These are phyloP conservation scores for Eutrema heterophyllum DNA, from an alignment of 345 rosid genomes.

Conservation along the genomic window DNA sequence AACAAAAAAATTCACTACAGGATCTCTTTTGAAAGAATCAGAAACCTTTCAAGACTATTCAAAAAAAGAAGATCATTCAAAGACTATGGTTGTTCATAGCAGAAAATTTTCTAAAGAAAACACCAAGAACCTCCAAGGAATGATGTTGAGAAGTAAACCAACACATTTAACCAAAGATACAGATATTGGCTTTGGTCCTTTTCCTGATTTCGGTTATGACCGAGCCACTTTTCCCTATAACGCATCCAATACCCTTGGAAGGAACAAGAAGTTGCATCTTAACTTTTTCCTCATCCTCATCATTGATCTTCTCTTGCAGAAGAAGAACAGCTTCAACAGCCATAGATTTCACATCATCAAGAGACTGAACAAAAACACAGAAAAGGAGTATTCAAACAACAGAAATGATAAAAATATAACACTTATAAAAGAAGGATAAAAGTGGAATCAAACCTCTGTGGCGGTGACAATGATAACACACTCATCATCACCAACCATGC, in stretches of 20 bases:
- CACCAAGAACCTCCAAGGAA: not conserved
- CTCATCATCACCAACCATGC: not conserved
- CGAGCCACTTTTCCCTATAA: not conserved
- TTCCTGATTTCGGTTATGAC: not conserved
- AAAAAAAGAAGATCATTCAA: not conserved
- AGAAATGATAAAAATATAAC: not conserved
- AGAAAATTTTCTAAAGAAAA: not conserved
- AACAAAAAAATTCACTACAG: not conserved
- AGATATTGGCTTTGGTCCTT: not conserved
- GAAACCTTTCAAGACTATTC: not conserved
- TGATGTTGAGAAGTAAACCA: not conserved
- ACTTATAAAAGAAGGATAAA: not conserved
- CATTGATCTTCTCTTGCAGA: not conserved
- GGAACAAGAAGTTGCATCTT: conserved; percentile 1
- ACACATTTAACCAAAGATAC: not conserved
- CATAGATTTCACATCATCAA: not conserved
- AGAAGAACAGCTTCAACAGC: not conserved
- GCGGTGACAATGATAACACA: not conserved
- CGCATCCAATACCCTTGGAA: not conserved
- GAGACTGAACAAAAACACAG: not conserved
- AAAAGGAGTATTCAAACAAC: not conserved
- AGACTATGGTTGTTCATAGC: not conserved
- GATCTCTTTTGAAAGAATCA: not conserved
- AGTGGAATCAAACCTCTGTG: not conserved
- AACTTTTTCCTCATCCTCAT: not conserved